Conservation (phyloP, 495 filamentous ascomycete species). For the Penicillium silybi region DNA sequence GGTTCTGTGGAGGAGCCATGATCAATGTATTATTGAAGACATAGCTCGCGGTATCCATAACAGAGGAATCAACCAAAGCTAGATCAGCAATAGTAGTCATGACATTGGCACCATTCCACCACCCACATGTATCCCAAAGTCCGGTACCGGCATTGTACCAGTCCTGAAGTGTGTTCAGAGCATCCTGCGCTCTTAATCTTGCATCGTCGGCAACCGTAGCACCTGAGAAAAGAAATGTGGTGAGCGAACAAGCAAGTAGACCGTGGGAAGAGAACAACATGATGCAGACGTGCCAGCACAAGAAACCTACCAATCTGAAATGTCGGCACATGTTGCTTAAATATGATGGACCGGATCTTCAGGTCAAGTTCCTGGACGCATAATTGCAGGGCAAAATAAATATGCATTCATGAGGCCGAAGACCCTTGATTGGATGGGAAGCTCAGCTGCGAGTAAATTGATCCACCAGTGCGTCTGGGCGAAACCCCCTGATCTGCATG, state of each 20-base stretch:
- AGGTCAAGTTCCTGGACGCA: slow-evolving; percentile 6
- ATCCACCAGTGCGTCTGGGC: slow-evolving; percentile 8
- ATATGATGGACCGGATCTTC: slow-evolving; percentile 8
- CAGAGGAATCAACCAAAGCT: slow-evolving; percentile 41
- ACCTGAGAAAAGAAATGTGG: slow-evolving; percentile 3
- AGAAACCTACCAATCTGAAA: not conserved
- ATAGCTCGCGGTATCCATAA: slow-evolving; percentile 24
- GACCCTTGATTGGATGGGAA: slow-evolving; percentile 18
- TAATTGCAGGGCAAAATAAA: slow-evolving; percentile 10
- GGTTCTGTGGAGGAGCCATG: slow-evolving; percentile 26
- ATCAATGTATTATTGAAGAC: slow-evolving; percentile 44
- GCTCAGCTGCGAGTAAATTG: slow-evolving; percentile 1
- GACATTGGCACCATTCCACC: slow-evolving; percentile 76
- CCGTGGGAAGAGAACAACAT: slow-evolving; percentile 12
- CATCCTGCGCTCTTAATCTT: slow-evolving; percentile 39
- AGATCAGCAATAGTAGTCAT: slow-evolving; percentile 62
- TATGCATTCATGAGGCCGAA: slow-evolving; percentile 13
- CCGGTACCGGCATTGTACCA: slow-evolving; percentile 63
- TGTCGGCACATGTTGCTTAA: slow-evolving; percentile 3
- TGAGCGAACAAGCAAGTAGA: slow-evolving; percentile 9
- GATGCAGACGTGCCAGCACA: not conserved
- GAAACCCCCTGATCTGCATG: slow-evolving; percentile 21
- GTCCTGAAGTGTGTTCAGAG: slow-evolving; percentile 48
- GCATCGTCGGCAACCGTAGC: slow-evolving; percentile 15
- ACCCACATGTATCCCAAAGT: slow-evolving; percentile 62